Evolutionary conservation across 257 asterid species (phyloP).

Genomic region (Solanum virginianum): DNA sequence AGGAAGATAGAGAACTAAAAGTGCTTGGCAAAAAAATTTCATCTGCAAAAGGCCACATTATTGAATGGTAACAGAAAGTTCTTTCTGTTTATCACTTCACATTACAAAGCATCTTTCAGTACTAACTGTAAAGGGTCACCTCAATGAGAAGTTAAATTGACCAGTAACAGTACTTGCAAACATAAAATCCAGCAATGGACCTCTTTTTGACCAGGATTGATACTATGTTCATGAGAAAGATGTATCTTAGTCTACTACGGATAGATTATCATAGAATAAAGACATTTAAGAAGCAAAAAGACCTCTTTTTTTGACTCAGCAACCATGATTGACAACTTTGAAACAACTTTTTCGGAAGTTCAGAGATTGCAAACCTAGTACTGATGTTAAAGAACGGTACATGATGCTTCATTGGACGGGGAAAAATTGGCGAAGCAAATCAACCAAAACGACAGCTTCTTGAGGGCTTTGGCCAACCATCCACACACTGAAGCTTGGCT

Average conservation of each 20-base stretch:
- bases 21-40: background rate
- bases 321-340: background rate
- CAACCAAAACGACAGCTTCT: slow-evolving; percentile 29
- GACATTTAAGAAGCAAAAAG: too few species aligned
- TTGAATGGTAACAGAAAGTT: background rate
- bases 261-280: too few species aligned
- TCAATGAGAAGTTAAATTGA: background rate
- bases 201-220: too few species aligned
- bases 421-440: slow-evolving; percentile 16
- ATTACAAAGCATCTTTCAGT: background rate
- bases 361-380: background rate
- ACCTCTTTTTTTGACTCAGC: too few species aligned
- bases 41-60: background rate
- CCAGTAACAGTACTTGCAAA: background rate
- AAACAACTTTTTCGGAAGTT: background rate
- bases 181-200: background rate
- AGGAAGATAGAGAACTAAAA: background rate
- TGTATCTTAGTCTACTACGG: too few species aligned
- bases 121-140: background rate
- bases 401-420: background rate
- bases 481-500: slow-evolving; percentile 48
- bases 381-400: background rate
- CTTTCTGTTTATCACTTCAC: background rate
- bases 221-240: too few species aligned
- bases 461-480: slow-evolving; percentile 17